phyloP scores from a whole-genome alignment of 2,329 filamentous ascomycete genomes.

The Ophiostoma himal-ulmi region DNA sequence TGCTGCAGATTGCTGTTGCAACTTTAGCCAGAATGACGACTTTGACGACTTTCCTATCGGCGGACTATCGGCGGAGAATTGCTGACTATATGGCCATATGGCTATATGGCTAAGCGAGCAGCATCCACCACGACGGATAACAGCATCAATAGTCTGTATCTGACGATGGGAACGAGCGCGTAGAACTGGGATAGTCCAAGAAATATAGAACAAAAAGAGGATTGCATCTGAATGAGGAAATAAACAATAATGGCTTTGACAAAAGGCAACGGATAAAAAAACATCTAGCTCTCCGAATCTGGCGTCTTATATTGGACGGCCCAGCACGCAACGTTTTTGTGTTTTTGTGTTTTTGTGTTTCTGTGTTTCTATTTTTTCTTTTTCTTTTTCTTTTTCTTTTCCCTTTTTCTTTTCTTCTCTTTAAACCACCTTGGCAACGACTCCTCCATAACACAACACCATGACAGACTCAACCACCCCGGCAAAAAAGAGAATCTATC shows the following conservation, averaged over 20 bases:
- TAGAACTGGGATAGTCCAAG: no score
- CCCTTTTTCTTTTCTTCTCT: no score
- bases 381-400: no score
- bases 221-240: no score
- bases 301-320: neutral
- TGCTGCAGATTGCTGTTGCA: constrained; percentile 2
- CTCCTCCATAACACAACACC: neutral
- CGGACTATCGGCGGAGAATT: neutral
- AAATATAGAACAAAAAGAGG: no score
- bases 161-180: neutral
- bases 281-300: neutral
- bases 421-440: no score
- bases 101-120: neutral
- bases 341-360: neutral
- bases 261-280: neutral
- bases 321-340: neutral
- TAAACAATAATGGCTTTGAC: no score
- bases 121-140: neutral
- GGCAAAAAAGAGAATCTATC: neutral
- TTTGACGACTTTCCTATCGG: neutral
- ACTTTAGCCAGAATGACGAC: constrained; percentile 2
- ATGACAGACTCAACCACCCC: neutral
- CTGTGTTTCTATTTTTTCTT: neutral
- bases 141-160: neutral
- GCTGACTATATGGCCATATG: no score